Evolutionary conservation across 1,284 basidiomycete genomes (phyloP), one percentile per base, ranked within the genome.

Genomic region (Sutorius eximius): DNA sequence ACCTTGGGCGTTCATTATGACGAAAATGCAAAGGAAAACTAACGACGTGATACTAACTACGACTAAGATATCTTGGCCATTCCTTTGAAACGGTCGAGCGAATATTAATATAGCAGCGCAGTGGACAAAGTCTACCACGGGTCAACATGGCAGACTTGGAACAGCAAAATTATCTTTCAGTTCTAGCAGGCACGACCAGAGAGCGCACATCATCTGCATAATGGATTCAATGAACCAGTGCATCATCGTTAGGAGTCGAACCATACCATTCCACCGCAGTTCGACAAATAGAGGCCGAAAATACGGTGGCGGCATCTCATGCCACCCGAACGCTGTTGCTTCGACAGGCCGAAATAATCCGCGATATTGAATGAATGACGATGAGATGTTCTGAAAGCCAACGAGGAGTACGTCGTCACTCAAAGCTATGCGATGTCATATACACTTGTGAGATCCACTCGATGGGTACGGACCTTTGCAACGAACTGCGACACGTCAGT

Each of bases 361-460:
- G 36, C 18, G 5, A 15, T 20, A 30, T 9, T 29, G 20, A 11
- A 13, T 33, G 33, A 15, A 52, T n/a, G 32, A 41, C 16, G 18
- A 38, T 11, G 15, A 48, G 22, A 37, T 30, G 20, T 22, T 29
- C 30, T 16, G 16, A 44, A 29, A 12, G 41, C 40, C 34, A 22
- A 51, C 36, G 33, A 40, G 45, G 40, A 18, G 48, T 20, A 45
- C 42, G 53, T 53, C 53, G 49, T 47, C 56, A 40, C 57, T 49
- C 33, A 50, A 67, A 43, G 62, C 67, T 63, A 67, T 66, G 67
- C 56, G 57, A 41, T 20, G 51, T 53, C 54, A 49, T 67, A 52
- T 24, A 40, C 49, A n/a, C 37, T 42, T 30, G 45, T 44, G 48
- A 44, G 59, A 51, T n/a, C 36, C 45, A 50, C 38, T 51, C 45